phyloP scores from a whole-genome alignment of 1,139 yeast species.

The Kodamaea ohmeri region DNA sequence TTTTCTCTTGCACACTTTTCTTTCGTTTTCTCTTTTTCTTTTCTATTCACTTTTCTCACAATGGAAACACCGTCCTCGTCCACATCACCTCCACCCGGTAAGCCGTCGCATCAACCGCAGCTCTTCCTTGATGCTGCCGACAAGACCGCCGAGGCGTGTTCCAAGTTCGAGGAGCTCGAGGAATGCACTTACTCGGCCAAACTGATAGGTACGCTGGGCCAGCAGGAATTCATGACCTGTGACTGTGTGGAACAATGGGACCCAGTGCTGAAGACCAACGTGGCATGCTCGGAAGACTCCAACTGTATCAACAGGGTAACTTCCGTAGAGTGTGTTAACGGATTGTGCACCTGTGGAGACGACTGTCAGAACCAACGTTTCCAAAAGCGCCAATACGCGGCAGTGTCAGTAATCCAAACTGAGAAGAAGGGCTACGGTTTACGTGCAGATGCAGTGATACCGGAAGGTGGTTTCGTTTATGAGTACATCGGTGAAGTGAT shows the following conservation, averaged over 20 bases:
- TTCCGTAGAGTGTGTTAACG: conserved; percentile 84
- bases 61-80: conserved; percentile 6
- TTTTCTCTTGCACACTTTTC: too few species aligned
- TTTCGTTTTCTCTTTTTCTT: background rate
- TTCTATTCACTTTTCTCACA: background rate
- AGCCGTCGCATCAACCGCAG: conserved; percentile 16
- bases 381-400: conserved; percentile 69
- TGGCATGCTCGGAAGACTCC: conserved; percentile 82
- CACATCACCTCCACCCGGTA: conserved; percentile 8
- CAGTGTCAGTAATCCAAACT: conserved; percentile 74
- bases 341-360: conserved; percentile 69
- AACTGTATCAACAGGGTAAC: conserved; percentile 92
- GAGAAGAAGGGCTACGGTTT: conserved; percentile 88
- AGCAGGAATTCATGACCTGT: conserved; percentile 81
- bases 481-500: conserved; percentile 96
- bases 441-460: conserved; percentile 61
- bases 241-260: conserved; percentile 66
- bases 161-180: conserved; percentile 52
- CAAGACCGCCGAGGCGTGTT: conserved; percentile 68
- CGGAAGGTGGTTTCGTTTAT: conserved; percentile 67
- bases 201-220: conserved; percentile 63
- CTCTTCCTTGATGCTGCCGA: conserved; percentile 51
- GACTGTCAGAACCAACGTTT: conserved; percentile 86
- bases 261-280: conserved; percentile 35
- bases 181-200: conserved; percentile 63